Evolutionary conservation across 2,329 filamentous ascomycete genomes (phyloP), one percentile per base, ranked within the genome.

Genomic region (Neonectria neomacrospora): DNA sequence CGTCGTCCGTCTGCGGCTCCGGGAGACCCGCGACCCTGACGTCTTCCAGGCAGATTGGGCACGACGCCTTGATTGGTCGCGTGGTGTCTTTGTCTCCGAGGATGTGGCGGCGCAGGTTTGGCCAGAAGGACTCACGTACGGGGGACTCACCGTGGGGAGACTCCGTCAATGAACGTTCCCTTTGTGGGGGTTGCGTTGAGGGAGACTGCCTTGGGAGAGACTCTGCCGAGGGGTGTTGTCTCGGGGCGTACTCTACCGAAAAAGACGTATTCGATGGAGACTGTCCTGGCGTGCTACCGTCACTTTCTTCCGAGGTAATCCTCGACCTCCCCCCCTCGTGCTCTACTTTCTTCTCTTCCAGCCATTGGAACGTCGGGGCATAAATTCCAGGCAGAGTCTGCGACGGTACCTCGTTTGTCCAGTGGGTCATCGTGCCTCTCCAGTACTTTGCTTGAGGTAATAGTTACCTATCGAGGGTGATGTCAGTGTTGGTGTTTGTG

Each of bases 21-120:
- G 63, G 32, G n/a, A 66, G 60, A 2, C 63, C 66, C 2, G 52
- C 28, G 8, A 70, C 45, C 2, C 32, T 16, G 8, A 73, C n/a
- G 0, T 32, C n/a, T 0, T 73, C 61, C 3, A 59, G 10, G 8
- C 71, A 73, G 28, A 73, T 64, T 12, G 68, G 63, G 12, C 71
- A 73, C 4, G 50, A 42, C 5, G 51, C 61, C 3, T 14, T 23
- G 23, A 59, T 45, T 2, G 20, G 6, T 10, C 20, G 14, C 23
- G 20, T 39, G 20, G 5, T 18, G 14, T n/a, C n/a, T 23, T 9
- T 41, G 2, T 50, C 32, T 14, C 50, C 39, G 23, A 47, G 42
- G 11, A 54, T 61, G 3, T 39, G 32, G 14, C 42, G 14, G 11
- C 32, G 32, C 18, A 61, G n/a, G 28, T 16, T 54, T 12, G 58